Evolutionary conservation across 148 eudicot genomes (phyloP).

Genomic region (Nepenthes mirabilis): DNA sequence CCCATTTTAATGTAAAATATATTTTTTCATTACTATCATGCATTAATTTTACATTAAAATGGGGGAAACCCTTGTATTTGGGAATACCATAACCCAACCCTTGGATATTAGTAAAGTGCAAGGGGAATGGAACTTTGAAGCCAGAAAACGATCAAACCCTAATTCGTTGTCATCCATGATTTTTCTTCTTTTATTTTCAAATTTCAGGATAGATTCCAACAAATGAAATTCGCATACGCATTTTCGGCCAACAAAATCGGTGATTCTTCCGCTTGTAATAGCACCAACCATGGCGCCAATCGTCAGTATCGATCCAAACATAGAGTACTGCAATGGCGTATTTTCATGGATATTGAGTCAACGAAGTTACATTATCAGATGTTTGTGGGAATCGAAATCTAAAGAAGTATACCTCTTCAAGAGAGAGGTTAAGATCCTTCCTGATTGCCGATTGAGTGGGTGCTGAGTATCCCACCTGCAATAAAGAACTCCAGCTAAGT

Average conservation of each 20-base stretch:
- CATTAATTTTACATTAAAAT: no score
- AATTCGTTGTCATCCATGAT: no score
- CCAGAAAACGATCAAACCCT: no score
- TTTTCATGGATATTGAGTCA: background rate
- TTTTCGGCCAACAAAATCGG: constrained; percentile 62
- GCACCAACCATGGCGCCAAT: constrained; percentile 87
- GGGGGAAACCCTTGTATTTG: no score
- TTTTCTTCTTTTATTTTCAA: no score
- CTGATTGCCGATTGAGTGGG: constrained; percentile 71
- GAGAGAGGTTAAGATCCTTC: constrained; percentile 45
- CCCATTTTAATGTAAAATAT: no score
- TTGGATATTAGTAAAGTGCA: no score
- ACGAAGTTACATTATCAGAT: no score
- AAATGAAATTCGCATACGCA: constrained; percentile 27
- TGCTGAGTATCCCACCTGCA: constrained; percentile 84
- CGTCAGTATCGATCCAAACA: constrained; percentile 69
- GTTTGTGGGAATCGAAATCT: no score
- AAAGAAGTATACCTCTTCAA: constrained; percentile 28
- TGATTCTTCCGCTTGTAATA: constrained; percentile 52
- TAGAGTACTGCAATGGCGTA: constrained; percentile 33
- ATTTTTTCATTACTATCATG: no score
- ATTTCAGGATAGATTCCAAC: background rate
- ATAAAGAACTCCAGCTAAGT: constrained; percentile 7
- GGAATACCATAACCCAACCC: no score
- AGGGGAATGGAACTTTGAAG: no score